Evolutionary conservation across 306 rosid genomes (phyloP).

Genomic region (Cucumis sativus): DNA sequence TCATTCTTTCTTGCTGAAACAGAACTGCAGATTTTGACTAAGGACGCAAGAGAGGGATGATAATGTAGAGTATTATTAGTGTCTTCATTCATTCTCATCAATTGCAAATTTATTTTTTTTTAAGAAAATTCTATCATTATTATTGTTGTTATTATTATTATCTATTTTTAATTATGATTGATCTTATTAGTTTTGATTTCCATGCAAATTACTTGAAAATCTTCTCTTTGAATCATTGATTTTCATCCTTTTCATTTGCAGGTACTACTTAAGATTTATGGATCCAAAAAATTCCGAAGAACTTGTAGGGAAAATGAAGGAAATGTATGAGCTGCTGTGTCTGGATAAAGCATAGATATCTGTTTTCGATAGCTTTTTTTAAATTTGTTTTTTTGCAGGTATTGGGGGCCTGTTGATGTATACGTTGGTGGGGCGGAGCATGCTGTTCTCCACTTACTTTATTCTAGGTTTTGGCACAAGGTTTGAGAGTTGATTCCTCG

Average conservation of each 20-base stretch:
- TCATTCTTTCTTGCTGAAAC: not conserved
- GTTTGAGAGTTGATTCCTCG: conserved; percentile 25
- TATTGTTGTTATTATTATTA: not conserved
- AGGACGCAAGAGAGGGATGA: not conserved
- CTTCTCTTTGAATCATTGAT: not conserved
- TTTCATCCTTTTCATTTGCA: conserved; percentile 13
- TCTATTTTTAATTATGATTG: not conserved
- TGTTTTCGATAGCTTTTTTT: not conserved
- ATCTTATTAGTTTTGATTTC: not conserved
- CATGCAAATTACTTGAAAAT: not conserved
- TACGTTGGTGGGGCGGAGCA: conserved; percentile 98
- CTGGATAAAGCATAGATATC: conserved; percentile 3
- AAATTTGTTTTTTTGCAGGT: conserved; percentile 28
- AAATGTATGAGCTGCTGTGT: conserved; percentile 35
- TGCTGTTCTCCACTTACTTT: conserved; percentile 95
- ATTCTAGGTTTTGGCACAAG: conserved; percentile 99
- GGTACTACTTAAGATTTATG: conserved; percentile 98
- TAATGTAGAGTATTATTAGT: not conserved
- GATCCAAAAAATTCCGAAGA: conserved; percentile 74
- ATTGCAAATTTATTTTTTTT: not conserved
- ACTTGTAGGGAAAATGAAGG: conserved; percentile 65
- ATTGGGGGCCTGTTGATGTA: conserved; percentile 96
- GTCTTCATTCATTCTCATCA: not conserved
- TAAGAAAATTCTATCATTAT: too few species aligned
- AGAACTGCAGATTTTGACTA: not conserved